A percentile compares a stretch with the other conserved stretches of the same genome.
These are phyloP conservation scores for Clausena lansium DNA, from an alignment of 345 rosid genomes.

Conservation along the genomic window DNA sequence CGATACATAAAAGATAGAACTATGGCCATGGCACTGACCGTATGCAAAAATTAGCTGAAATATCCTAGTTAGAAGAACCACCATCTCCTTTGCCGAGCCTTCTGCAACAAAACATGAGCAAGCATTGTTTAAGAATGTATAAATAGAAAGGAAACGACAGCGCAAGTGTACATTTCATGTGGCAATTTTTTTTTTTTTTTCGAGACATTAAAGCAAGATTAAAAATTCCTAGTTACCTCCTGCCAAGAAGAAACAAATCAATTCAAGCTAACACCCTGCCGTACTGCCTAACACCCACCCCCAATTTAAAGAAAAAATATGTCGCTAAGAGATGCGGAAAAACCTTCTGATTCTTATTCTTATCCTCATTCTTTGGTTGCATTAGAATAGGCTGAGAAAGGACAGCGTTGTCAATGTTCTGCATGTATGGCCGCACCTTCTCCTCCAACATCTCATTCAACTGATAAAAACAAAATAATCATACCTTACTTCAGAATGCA, in stretches of 20 bases:
- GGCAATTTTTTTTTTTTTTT: not conserved
- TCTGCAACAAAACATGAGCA: constrained; percentile 31
- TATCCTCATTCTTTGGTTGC: constrained; percentile 34
- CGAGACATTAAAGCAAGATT: not conserved
- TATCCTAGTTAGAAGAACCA: constrained; percentile 54
- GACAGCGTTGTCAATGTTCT: constrained; percentile 42
- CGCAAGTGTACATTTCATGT: not conserved
- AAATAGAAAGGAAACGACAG: not conserved
- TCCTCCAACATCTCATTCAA: constrained; percentile 79
- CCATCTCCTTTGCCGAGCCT: constrained; percentile 53
- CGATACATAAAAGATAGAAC: not conserved
- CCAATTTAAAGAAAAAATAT: not conserved
- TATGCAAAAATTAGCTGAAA: not conserved
- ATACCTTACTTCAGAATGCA: not conserved
- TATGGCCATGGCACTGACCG: not conserved
- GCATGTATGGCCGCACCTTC: constrained; percentile 71
- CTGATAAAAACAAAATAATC: constrained; percentile 33
- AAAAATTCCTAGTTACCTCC: no score
- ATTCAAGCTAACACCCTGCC: not conserved
- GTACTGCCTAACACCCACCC: not conserved
- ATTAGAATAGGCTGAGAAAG: constrained; percentile 65
- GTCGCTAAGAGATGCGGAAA: not conserved
- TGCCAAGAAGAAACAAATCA: not conserved
- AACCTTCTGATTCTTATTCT: constrained; percentile 40
- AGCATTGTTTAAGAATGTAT: not conserved